A percentile compares a stretch with the other conserved stretches of the same genome.
Conservation (phyloP, 768 basidiomycete species). For the Amanita polypyramis region DNA sequence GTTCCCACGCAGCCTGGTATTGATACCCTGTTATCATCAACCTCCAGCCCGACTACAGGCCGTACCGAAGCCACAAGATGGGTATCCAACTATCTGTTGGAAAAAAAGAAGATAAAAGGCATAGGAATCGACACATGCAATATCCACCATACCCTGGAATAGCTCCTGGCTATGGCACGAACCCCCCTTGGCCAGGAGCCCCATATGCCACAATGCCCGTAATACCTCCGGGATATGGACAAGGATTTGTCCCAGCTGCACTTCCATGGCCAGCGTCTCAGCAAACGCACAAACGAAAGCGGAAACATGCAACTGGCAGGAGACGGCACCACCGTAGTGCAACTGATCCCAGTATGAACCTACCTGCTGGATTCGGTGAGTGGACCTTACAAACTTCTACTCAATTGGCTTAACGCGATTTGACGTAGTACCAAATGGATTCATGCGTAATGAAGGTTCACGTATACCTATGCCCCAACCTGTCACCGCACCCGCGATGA, state of each 20-base stretch:
- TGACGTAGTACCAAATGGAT: conserved; percentile 4
- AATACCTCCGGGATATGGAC: not conserved
- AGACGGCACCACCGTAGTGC: too few species aligned
- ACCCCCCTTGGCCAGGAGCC: not conserved
- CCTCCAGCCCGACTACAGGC: too few species aligned
- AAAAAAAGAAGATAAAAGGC: not conserved
- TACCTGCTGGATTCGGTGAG: not conserved
- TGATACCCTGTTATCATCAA: not conserved
- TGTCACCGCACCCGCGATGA: not conserved
- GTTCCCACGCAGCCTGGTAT: too few species aligned
- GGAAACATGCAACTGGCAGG: not conserved
- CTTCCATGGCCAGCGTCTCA: not conserved
- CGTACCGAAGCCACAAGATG: too few species aligned
- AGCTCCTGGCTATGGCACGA: not conserved
- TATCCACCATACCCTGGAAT: not conserved
- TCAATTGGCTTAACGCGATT: not conserved
- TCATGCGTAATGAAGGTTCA: not conserved
- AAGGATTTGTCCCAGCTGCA: not conserved
- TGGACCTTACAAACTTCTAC: not conserved
- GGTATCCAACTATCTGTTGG: not conserved
- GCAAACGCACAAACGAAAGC: not conserved
- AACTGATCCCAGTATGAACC: not conserved
- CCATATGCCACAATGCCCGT: not conserved
- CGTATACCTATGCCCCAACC: not conserved
- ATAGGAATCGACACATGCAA: too few species aligned